Conservation (phyloP, 2,329 filamentous ascomycete species). For the Dactylellina parvicollis region DNA sequence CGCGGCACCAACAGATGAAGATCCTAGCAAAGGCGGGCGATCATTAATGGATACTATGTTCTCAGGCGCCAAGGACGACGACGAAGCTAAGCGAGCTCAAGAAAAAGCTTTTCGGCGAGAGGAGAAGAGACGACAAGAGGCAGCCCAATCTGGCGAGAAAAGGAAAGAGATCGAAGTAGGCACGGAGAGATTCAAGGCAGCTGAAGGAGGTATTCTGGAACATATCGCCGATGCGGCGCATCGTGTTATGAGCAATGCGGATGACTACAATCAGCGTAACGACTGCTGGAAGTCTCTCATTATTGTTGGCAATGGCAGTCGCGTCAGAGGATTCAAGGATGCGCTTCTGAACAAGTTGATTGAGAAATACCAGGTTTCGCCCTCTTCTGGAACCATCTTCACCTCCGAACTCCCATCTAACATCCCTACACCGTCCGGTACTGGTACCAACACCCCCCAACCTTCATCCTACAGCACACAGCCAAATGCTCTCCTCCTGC, state of each 20-base stretch:
- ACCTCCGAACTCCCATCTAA: slow-evolving; percentile 95
- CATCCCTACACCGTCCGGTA: slow-evolving; percentile 87
- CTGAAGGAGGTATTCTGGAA: slow-evolving; percentile 77
- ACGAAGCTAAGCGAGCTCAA: slow-evolving; percentile 56
- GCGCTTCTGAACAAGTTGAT: slow-evolving; percentile 82
- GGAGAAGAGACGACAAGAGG: slow-evolving; percentile 62
- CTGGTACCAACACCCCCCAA: slow-evolving; percentile 89
- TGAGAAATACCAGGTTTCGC: slow-evolving; percentile 87
- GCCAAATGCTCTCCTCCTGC: slow-evolving; percentile 90
- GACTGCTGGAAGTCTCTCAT: slow-evolving; percentile 91
- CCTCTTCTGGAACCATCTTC: slow-evolving; percentile 93
- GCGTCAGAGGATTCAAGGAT: slow-evolving; percentile 81
- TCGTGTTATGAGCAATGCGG: slow-evolving; percentile 80
- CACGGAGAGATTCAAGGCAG: slow-evolving; percentile 76
- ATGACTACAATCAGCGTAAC: slow-evolving; percentile 83
- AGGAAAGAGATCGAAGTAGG: slow-evolving; percentile 79
- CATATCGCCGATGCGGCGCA: slow-evolving; percentile 85
- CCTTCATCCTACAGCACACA: slow-evolving; percentile 67
- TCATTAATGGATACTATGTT: slow-evolving; percentile 49
- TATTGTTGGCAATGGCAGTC: slow-evolving; percentile 87
- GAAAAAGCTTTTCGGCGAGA: slow-evolving; percentile 61
- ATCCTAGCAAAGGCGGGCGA: slow-evolving; percentile 14
- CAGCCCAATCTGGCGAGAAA: slow-evolving; percentile 62
- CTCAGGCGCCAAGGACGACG: slow-evolving; percentile 46
- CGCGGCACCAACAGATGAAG: slow-evolving; percentile 45